Base-by-base conservation (phyloP, 208 protist species). In the Leishmania mexicana region DNA sequence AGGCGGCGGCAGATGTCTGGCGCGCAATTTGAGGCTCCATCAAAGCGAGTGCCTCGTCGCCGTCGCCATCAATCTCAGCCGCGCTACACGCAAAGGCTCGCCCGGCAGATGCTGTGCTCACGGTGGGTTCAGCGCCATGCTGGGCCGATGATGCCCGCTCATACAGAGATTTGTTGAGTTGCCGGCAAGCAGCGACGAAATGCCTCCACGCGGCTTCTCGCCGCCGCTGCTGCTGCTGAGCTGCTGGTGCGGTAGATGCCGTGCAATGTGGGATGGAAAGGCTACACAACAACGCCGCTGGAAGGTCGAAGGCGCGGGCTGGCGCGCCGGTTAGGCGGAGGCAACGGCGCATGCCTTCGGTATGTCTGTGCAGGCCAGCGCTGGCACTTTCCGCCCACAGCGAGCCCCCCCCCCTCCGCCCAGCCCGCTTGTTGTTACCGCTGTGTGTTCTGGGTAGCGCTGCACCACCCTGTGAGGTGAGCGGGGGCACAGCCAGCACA, bases 161-260 rank as follows among this genome's bases (percentile, higher is more conserved):
- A 24, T 47, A 38, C 21, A 80, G 31, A 28, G 79, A 83, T 54
- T 72, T 62, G 28, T 45, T 38, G 0, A 89, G 70, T 15, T 81
- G 79, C 7, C 85, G 85, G 7, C 81, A 83, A 35, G 83, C 75
- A 5, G 31, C 42, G 10, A 71, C 31, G 47, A 89, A 89, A 38
- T 53, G 40, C 62, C n/a, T 24, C 85, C 85, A 89, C n/a, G 78
- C 85, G 11, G 31, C 65, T 17, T 76, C 47, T 2, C 75, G 79
- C 49, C 49, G 70, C 51, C 1, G 51, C 51, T 19, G 51, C 51
- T 6, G 51, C 49, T 57, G 70, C n/a, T 62, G 51, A 2, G 49
- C 51, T 31, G 72, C 19, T 5, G 47, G 17, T 6, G 51, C 35
- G 35, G 24, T 58, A 11, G 72, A 76, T 17, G 35, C 72, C 3